phyloP scores from a whole-genome alignment of 2,329 filamentous ascomycete genomes.

The Talaromyces marneffei region DNA sequence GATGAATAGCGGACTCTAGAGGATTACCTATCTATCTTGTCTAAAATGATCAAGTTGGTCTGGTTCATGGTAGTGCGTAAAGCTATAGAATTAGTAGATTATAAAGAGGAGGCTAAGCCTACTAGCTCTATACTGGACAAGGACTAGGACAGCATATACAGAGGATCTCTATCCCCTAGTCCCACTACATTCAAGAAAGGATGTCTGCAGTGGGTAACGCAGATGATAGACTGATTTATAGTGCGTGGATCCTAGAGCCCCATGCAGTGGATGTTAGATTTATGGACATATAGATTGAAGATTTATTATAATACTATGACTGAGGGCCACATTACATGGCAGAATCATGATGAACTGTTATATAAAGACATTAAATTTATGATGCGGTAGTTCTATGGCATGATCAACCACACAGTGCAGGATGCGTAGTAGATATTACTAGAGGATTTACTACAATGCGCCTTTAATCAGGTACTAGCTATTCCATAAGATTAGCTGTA shows the following conservation, averaged over 20 bases:
- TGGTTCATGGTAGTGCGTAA: not conserved
- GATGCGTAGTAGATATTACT: not conserved
- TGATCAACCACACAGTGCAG: not conserved
- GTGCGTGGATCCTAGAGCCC: not conserved
- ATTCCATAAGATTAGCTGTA: not conserved
- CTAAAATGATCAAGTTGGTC: not conserved
- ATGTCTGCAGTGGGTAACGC: not conserved
- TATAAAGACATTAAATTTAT: not conserved
- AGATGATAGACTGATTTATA: not conserved
- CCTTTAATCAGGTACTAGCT: not conserved
- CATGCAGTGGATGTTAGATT: not conserved
- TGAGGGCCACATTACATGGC: not conserved
- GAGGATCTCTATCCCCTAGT: not conserved
- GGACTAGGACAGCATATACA: not conserved
- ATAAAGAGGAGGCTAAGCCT: not conserved
- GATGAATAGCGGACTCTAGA: not conserved
- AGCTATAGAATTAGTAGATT: not conserved
- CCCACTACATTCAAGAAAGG: not conserved
- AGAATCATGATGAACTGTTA: not conserved
- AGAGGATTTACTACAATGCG: not conserved
- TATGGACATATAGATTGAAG: not conserved
- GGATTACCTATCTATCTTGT: not conserved
- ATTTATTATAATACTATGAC: not conserved
- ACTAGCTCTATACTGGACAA: not conserved
- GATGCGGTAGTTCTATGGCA: not conserved